Percentiles rank a stretch among this genome's conserved stretches.
Evolutionary conservation across 208 protist species (phyloP).

Genomic region (Strigomonas culicis): DNA sequence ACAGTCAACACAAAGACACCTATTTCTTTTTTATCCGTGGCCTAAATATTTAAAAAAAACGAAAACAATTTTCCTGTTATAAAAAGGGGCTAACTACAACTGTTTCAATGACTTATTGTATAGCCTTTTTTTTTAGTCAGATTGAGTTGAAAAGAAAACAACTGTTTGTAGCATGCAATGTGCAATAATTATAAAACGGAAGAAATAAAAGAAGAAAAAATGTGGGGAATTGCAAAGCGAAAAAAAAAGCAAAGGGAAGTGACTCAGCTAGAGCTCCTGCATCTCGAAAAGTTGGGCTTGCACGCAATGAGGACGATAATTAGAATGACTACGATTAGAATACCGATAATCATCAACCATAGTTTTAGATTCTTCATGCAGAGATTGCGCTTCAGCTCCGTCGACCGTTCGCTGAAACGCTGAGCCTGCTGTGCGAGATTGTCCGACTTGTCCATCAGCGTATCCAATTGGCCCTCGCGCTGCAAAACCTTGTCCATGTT

Average conservation of each 20-base stretch:
- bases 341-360: constrained; percentile 72
- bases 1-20: neutral
- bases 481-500: constrained; percentile 91
- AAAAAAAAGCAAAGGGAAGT: constrained; percentile 5
- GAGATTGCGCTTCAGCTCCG: constrained; percentile 85
- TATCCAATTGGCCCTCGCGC: constrained; percentile 85
- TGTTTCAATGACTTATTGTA: neutral
- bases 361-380: constrained; percentile 92
- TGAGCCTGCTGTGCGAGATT: constrained; percentile 81
- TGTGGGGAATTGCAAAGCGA: neutral
- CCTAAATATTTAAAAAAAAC: no score
- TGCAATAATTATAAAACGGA: neutral
- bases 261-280: constrained; percentile 20
- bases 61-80: neutral
- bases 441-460: constrained; percentile 81
- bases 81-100: constrained; percentile 1
- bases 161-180: constrained; percentile 7
- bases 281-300: constrained; percentile 86
- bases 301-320: constrained; percentile 39
- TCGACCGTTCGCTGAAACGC: constrained; percentile 79
- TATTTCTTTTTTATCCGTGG: no score
- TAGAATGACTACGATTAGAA: constrained; percentile 53
- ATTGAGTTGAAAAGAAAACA: no score
- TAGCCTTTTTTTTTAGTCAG: neutral
- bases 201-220: neutral